These are phyloP conservation scores for Pseudopithomyces chartarum DNA, from an alignment of 2,329 filamentous ascomycete genomes.

Conservation along the genomic window DNA sequence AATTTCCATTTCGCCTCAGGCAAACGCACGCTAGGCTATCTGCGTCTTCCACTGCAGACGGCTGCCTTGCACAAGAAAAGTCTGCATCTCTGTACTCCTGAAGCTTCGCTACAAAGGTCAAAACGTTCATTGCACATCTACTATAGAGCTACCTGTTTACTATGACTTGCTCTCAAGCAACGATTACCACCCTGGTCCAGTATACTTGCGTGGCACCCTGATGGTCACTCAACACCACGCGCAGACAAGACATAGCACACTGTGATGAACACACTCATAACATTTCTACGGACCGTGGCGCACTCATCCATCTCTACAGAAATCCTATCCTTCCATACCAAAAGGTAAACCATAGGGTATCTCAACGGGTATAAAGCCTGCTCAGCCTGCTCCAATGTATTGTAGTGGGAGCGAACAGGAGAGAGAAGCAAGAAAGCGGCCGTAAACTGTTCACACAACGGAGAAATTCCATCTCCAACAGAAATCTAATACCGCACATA, in stretches of 20 bases:
- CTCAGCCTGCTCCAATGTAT: not conserved
- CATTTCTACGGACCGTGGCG: not conserved
- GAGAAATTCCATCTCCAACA: not conserved
- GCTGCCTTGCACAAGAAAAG: not conserved
- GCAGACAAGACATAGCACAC: not conserved
- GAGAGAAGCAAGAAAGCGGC: slow-evolving; percentile 8
- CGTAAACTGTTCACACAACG: slow-evolving; percentile 2
- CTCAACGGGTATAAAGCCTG: slow-evolving; percentile 15
- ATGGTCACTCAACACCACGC: not conserved
- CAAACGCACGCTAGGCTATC: not conserved
- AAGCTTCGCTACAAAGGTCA: not conserved
- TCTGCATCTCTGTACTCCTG: not conserved
- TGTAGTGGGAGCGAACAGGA: not conserved
- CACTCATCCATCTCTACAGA: not conserved
- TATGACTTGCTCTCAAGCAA: not conserved
- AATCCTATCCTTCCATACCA: not conserved
- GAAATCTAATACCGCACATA: not conserved
- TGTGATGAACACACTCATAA: not conserved
- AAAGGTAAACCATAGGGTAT: slow-evolving; percentile 11
- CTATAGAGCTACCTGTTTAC: no score
- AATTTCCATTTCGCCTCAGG: not conserved
- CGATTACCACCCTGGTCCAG: not conserved
- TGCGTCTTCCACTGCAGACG: not conserved
- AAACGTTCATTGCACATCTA: no score
- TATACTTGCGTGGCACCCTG: not conserved